phyloP scores from a whole-genome alignment of 2,329 filamentous ascomycete species.

The Apiospora phragmitis region DNA sequence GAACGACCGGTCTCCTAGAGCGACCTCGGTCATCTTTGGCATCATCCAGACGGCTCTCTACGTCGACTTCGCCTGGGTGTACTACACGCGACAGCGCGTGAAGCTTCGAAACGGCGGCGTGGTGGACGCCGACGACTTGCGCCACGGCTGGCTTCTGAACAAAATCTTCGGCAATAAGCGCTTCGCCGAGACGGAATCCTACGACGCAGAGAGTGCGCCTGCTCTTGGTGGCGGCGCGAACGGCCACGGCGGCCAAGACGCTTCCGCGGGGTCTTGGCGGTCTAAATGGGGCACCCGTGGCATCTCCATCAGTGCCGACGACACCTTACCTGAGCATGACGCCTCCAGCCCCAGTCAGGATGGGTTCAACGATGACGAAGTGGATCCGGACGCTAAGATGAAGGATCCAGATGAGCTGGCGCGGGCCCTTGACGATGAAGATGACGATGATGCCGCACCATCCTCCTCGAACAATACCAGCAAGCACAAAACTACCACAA shows the following conservation, averaged over 20 bases:
- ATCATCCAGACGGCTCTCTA: conserved; percentile 88
- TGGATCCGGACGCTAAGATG: conserved; percentile 67
- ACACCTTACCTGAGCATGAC: conserved; percentile 53
- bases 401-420: conserved; percentile 66
- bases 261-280: conserved; percentile 32
- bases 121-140: conserved; percentile 86
- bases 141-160: conserved; percentile 80
- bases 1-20: conserved; percentile 60
- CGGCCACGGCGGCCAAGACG: conserved; percentile 28
- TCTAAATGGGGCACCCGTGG: conserved; percentile 65
- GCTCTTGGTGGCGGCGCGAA: conserved; percentile 42
- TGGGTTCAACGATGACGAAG: conserved; percentile 42
- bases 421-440: conserved; percentile 58
- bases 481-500: background rate
- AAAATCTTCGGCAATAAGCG: conserved; percentile 68
- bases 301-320: conserved; percentile 67
- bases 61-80: conserved; percentile 94
- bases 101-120: conserved; percentile 88
- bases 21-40: conserved; percentile 80
- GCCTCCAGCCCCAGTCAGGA: conserved; percentile 40
- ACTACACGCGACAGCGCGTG: conserved; percentile 89
- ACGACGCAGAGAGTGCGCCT: conserved; percentile 62
- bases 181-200: conserved; percentile 50
- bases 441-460: conserved; percentile 40
- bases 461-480: background rate